Base-by-base conservation (phyloP, 495 filamentous ascomycete genomes). In the Cairneyella variabilis region DNA sequence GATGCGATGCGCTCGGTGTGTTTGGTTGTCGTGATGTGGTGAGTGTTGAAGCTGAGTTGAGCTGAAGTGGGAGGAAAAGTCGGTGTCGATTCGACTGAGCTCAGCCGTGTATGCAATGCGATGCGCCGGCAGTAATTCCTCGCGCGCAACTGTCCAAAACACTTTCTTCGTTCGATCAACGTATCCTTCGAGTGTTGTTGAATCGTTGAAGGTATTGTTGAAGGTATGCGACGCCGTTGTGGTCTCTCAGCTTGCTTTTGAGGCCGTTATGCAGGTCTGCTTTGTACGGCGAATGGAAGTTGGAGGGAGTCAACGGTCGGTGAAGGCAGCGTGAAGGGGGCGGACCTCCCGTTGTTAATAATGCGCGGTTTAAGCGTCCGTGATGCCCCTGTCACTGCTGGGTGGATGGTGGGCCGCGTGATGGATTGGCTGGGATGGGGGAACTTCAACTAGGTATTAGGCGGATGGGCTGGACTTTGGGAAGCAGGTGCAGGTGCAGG, bases 221-320 rank as follows among this genome's bases (percentile, higher is more conserved):
- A 11, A 3, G 17, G 12, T 42, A 14, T 56, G 53, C 20, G 39
- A 50, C 22, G 36, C 23, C 14, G 53, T 39, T 23, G 44, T 32
- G 11, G 12, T 32, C 21, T 25, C 42, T 30, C 43, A 43, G 20
- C 10, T 16, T 50, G 38, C 17, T 40, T 26, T 27, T 51, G 34
- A 39, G 32, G 28, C 20, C 3, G 34, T n/a, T 32, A 43, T 53
- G 37, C 40, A 53, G 38, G 23, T 32, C 50, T 23, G 50, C 42
- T 43, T n/a, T n/a, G n/a, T n/a, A n/a, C n/a, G n/a, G n/a, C n/a
- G n/a, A n/a, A n/a, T n/a, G n/a, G n/a, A n/a, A n/a, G n/a, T n/a
- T n/a, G n/a, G n/a, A n/a, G n/a, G n/a, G n/a, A n/a, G n/a, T n/a
- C n/a, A n/a, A n/a, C n/a, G n/a, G n/a, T n/a, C n/a, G n/a, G n/a